These are phyloP conservation scores for Botrytis aclada DNA, from an alignment of 2,329 filamentous ascomycete genomes.

Conservation along the genomic window DNA sequence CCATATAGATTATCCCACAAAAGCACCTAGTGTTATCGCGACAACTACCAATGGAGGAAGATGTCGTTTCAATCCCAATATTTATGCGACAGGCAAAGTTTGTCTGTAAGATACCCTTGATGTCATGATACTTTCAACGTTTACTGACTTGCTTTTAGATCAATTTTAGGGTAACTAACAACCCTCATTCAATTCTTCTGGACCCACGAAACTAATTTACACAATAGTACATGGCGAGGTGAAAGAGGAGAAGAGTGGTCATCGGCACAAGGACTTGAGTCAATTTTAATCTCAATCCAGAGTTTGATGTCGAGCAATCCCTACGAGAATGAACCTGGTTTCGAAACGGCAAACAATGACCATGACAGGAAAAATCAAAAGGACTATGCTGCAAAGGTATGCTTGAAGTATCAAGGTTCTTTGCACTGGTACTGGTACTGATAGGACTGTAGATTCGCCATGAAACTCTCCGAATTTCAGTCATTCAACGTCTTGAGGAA, in stretches of 20 bases:
- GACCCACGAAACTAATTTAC: conserved; percentile 19
- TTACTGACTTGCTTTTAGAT: conserved; percentile 50
- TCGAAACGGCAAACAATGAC: conserved; percentile 68
- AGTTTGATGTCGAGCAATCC: conserved; percentile 92
- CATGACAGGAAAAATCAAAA: conserved; percentile 71
- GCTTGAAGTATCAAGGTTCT: not conserved
- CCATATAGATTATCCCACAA: conserved; percentile 72
- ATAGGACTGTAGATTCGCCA: conserved; percentile 70
- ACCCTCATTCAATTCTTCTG: not conserved
- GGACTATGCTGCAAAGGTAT: conserved; percentile 75
- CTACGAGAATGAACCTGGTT: conserved; percentile 95
- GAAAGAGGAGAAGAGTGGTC: conserved; percentile 94
- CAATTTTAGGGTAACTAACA: conserved; percentile 70
- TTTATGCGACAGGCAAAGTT: conserved; percentile 87
- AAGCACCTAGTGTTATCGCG: conserved; percentile 59
- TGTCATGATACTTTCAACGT: not conserved
- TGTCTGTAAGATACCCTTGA: conserved; percentile 66
- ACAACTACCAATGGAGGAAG: conserved; percentile 85
- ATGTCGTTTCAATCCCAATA: conserved; percentile 94
- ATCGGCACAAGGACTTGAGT: conserved; percentile 90
- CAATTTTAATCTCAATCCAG: conserved; percentile 91
- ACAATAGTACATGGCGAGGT: conserved; percentile 82
- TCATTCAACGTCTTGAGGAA: conserved; percentile 81
- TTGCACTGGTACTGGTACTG: conserved; percentile 1
- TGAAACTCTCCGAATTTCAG: conserved; percentile 80